Evolutionary conservation across 768 basidiomycete genomes (phyloP), one percentile per base, ranked within the genome.

Genomic region (Calocybe gangraenosa): DNA sequence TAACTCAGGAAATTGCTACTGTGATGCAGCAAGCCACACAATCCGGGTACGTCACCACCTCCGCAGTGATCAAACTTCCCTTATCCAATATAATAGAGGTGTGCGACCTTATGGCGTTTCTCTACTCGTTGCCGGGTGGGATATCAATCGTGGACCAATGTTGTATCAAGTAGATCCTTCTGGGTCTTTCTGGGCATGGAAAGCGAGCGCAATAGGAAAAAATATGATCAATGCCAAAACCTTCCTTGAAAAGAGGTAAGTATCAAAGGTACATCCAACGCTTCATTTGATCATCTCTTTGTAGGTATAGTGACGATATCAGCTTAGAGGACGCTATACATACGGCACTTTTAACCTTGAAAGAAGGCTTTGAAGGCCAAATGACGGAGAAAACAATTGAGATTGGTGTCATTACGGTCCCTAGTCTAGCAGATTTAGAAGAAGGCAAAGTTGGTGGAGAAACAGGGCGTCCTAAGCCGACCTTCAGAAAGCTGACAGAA

Each of bases 381-480:
- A 97, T 99, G 95, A 97, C 95, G 21, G 96, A 97, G 70, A 94
- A 96, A 74, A 99, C 96, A 37, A 96, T 99, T 60, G 96, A 99
- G 70, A 92, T 99, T 41, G 96, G 96, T 25, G 84, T 99, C 32
- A 81, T 98, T 52, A 95, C 92, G 40, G 87, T 94, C 13, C 91
- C 92, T 7, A 87, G 86, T 10, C 60, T 76, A 47, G 70, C 73
- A 50, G 82, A 84, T 46, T 71, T 84, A 30, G 84, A 85, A 57
- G 80, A 78, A 32, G 84, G 79, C 35, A 83, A 84, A 67, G 71
- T 84, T 54, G 82, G 83, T 36, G 79, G 75, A 42, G 78, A 71
- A 56, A 84, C 78, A 18, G 82, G 78, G 36, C 75, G 87, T 44
- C 81, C 81, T 25, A 87, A 79, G 63, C 87, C 94, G 15, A 89